Base-by-base conservation (phyloP, 139 green algal genomes). In the Chlorella sorokiniana region DNA sequence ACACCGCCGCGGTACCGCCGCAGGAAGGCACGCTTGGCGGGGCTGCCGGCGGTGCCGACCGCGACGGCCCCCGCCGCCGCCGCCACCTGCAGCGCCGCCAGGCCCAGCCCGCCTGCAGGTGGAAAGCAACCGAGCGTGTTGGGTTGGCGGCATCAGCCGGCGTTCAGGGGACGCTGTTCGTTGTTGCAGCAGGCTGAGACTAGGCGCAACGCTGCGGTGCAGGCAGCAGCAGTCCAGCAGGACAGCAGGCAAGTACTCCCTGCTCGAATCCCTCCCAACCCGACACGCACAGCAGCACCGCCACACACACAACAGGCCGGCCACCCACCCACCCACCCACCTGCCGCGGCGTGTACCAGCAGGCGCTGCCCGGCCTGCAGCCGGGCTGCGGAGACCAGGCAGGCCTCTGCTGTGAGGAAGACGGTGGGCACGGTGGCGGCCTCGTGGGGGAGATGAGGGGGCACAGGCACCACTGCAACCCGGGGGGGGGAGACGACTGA, bases 381-480 rank as follows among this genome's bases (percentile, higher is more conserved):
- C 4, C n/a, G 29, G 20, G 37, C 8, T 31, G 56, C 45, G 11
- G 22, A 31, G 23, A 31, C 25, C 31, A 84, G 45, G 44, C 67
- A 80, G 27, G 68, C 69, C 16, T 81, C 9, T 0, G 88, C 91
- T 14, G 93, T 97, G 64, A 94, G 87, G 81, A 94, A 95, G 56
- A 96, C 91, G 1, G 93, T 97, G 31, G 93, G 93, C 29, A 88
- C 75, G 18, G 89, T 92, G 40, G 93, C 86, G 14, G 91, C 91
- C 64, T 88, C 84, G 78, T 94, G 90, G 74, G 41, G 40, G 42
- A 93, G 4, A 65, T 81, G 61, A 0, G 84, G 71, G 35, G 92
- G 93, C 86, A 95, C 62, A 35, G 82, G 51, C 51, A 90, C 91
- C 74, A 96, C 33, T 75, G 68, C 68, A 40, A 25, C 7, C 9